Evolutionary conservation across 75 land plant species (phyloP), one percentile per base, ranked within the genome.

Genomic region (Selaginella tamariscina): DNA sequence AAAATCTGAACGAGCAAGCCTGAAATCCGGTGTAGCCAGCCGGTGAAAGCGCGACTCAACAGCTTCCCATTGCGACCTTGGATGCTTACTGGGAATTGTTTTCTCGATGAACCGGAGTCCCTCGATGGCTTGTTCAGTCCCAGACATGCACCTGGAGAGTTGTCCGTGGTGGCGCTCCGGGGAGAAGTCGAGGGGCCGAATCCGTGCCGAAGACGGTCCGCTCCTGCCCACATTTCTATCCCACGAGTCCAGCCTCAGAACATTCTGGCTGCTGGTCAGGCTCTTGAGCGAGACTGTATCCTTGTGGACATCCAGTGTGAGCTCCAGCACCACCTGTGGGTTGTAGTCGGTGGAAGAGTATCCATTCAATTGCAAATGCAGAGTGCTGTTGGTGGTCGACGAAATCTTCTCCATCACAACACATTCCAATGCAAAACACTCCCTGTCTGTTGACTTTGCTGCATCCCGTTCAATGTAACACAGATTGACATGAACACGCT

Each of bases 51-150:
- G 33, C 29, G 30, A n/a, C 66, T 73, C 75, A 0, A 73, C 75
- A 54, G 69, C 32, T 11, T 24, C 26, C 75, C 75, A 73, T 0
- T 32, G 73, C 5, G 21, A 21, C 2, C 64, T 64, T 18, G 54
- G 33, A 54, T 71, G 49, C 64, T 55, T 71, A 24, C 54, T 68
- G 2, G 49, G 44, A 0, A 70, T 73, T 9, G 75, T 59, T 8
- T 29, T 70, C 33, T 55, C 66, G 39, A 73, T 73, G 65, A 73
- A 73, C 44, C 75, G 32, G 8, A 73, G 63, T 0, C 75, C 75
- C 31, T 70, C 65, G 21, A 73, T 33, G 22, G 75, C 75, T 1
- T 69, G 73, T 31, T 67, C 73, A 13, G 73, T 68, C 55, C 30
- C 33, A 5, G 73, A 72, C 55, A 68, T 32, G 26, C 27, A 68